phyloP scores from a whole-genome alignment of 176 grass and related monocot genomes.

The Secale cereale region DNA sequence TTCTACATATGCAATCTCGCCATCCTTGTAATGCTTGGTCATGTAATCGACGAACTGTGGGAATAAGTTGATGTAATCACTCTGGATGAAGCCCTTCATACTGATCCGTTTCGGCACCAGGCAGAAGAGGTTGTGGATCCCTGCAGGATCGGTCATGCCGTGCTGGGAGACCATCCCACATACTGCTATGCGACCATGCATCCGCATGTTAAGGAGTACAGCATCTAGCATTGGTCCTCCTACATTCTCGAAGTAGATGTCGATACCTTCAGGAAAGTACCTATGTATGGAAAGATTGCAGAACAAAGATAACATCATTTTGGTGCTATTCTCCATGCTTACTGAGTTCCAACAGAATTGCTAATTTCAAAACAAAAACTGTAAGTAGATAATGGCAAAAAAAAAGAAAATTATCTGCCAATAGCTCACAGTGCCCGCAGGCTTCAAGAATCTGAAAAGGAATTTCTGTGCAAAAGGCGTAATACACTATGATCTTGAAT shows the following conservation, averaged over 20 bases:
- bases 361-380: not conserved
- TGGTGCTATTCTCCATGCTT: not conserved
- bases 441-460: no score
- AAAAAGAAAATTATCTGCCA: not conserved
- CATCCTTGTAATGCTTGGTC: conserved; percentile 47
- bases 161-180: conserved; percentile 72
- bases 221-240: conserved; percentile 65
- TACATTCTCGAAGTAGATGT: conserved; percentile 75
- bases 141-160: conserved; percentile 29
- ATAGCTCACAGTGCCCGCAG: no score
- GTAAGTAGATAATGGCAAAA: not conserved
- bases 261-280: conserved; percentile 67
- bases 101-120: conserved; percentile 43
- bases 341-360: not conserved
- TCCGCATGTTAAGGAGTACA: conserved; percentile 54
- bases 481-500: no score
- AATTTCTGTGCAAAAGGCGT: no score
- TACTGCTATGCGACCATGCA: conserved; percentile 46
- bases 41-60: conserved; percentile 56
- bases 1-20: conserved; percentile 67
- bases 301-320: not conserved
- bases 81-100: conserved; percentile 74
- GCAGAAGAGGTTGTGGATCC: conserved; percentile 48
- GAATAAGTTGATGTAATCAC: conserved; percentile 55
- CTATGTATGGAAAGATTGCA: conserved; percentile 12